These are phyloP conservation scores for Schizosaccharomyces osmophilus DNA, from an alignment of 805 yeast species.

Conservation along the genomic window DNA sequence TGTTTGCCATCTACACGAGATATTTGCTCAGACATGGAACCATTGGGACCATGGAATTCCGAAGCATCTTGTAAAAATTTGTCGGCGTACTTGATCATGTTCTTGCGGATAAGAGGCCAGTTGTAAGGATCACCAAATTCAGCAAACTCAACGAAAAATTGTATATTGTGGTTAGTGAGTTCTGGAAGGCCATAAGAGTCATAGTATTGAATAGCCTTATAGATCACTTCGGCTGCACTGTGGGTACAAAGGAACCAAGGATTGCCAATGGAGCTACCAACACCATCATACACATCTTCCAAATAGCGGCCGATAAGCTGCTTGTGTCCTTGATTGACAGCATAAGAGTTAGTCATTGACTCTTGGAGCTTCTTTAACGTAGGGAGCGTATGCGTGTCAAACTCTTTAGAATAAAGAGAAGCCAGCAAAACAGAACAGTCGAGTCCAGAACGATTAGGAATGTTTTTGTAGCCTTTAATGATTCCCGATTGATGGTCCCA, in stretches of 20 bases:
- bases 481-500: conserved; percentile 20
- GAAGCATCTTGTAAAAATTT: conserved; percentile 9
- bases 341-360: conserved; percentile 53
- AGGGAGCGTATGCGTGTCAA: conserved; percentile 7
- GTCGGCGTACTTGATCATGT: conserved; percentile 4
- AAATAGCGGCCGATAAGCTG: conserved; percentile 58
- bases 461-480: conserved; percentile 31
- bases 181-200: conserved; percentile 6
- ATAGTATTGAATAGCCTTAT: conserved; percentile 12
- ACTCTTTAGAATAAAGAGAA: conserved; percentile 12
- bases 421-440: conserved; percentile 53
- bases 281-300: conserved; percentile 55
- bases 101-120: conserved; percentile 4
- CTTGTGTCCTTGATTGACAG: conserved; percentile 27
- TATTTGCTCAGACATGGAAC: conserved; percentile 73
- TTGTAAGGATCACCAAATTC: conserved; percentile 3
- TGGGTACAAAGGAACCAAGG: conserved; percentile 61
- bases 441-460: conserved; percentile 46
- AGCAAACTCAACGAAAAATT: conserved; percentile 3
- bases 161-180: conserved; percentile 1
- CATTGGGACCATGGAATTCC: conserved; percentile 27
- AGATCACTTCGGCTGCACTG: conserved; percentile 14
- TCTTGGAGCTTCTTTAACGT: conserved; percentile 34
- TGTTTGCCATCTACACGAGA: conserved; percentile 56
- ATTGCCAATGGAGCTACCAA: conserved; percentile 49